These are phyloP conservation scores for Coniochaeta sp. DNA, from an alignment of 2,329 filamentous ascomycete species.

Conservation along the genomic window DNA sequence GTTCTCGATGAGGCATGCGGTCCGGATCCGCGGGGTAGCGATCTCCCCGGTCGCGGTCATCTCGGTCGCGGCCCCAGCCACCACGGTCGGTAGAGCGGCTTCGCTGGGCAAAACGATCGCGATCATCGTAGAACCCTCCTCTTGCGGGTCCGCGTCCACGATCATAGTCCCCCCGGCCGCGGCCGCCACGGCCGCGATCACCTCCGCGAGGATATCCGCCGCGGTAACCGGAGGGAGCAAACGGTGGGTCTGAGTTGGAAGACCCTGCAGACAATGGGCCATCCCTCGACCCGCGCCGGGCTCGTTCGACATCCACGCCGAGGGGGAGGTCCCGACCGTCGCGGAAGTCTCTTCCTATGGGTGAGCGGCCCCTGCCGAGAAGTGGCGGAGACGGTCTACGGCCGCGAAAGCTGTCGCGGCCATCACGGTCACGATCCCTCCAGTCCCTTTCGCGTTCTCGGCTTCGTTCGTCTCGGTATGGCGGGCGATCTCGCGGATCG, in stretches of 20 bases:
- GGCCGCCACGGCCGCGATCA: slow-evolving; percentile 38
- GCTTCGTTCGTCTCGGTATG: slow-evolving; percentile 52
- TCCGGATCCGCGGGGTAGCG: slow-evolving; percentile 12
- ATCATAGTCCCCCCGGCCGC: slow-evolving; percentile 50
- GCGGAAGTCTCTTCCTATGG: slow-evolving; percentile 56
- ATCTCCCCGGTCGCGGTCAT: slow-evolving; percentile 44
- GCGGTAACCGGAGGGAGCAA: slow-evolving; percentile 45
- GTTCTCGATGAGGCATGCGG: slow-evolving; percentile 10
- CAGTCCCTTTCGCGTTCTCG: slow-evolving; percentile 49
- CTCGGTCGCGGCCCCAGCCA: slow-evolving; percentile 43
- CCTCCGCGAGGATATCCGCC: slow-evolving; percentile 51
- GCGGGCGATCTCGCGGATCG: slow-evolving; percentile 40
- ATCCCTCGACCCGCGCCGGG: slow-evolving; percentile 63
- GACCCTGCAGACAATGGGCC: slow-evolving; percentile 67
- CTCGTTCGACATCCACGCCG: slow-evolving; percentile 59
- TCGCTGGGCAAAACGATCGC: slow-evolving; percentile 54
- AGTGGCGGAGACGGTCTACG: slow-evolving; percentile 52
- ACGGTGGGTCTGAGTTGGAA: slow-evolving; percentile 59
- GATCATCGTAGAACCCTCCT: slow-evolving; percentile 51
- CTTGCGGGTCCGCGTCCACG: slow-evolving; percentile 36
- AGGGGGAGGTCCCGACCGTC: slow-evolving; percentile 49
- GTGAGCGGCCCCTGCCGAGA: slow-evolving; percentile 51
- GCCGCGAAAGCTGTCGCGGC: slow-evolving; percentile 44
- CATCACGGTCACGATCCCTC: slow-evolving; percentile 45
- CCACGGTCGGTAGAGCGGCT: slow-evolving; percentile 55